Conservation (phyloP, 306 rosid genomes). For the Casuarina glauca region DNA sequence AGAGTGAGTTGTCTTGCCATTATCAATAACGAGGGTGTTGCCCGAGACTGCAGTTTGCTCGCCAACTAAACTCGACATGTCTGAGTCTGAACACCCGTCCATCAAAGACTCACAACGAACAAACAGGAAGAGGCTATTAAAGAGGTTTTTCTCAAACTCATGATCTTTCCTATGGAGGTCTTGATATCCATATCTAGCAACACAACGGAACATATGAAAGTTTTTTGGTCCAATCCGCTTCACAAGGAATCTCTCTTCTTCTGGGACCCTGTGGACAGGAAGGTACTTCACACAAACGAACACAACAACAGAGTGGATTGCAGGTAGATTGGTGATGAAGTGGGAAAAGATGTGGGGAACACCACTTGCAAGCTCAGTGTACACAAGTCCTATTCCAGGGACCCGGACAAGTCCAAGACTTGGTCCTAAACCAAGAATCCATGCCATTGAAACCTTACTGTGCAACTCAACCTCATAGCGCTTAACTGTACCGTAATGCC, state of each 20-base stretch:
- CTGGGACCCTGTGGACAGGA: slow-evolving; percentile 90
- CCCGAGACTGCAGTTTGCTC: slow-evolving; percentile 49
- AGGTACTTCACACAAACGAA: slow-evolving; percentile 94
- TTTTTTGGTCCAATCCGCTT: slow-evolving; percentile 84
- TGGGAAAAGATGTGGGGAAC: slow-evolving; percentile 97
- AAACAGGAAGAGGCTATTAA: slow-evolving; percentile 64
- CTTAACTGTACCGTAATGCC: slow-evolving; percentile 87
- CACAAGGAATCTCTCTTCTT: slow-evolving; percentile 86
- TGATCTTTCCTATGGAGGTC: slow-evolving; percentile 87
- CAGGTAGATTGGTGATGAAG: slow-evolving; percentile 95
- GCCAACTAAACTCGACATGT: slow-evolving; percentile 60
- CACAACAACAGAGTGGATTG: slow-evolving; percentile 88
- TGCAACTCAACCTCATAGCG: slow-evolving; percentile 89
- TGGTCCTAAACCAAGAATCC: slow-evolving; percentile 98
- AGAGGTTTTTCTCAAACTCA: slow-evolving; percentile 84
- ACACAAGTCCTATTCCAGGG: slow-evolving; percentile 94
- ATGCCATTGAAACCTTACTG: slow-evolving; percentile 92
- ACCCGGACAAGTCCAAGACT: slow-evolving; percentile 96
- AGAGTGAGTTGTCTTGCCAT: slow-evolving; percentile 39
- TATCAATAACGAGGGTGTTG: slow-evolving; percentile 35
- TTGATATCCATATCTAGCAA: slow-evolving; percentile 86
- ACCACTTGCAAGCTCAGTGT: slow-evolving; percentile 94
- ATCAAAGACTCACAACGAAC: slow-evolving; percentile 79
- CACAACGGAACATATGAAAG: slow-evolving; percentile 91
- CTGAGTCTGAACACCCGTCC: slow-evolving; percentile 94